Evolutionary conservation across 345 rosid genomes (phyloP).

Genomic region (Sapria himalayana): DNA sequence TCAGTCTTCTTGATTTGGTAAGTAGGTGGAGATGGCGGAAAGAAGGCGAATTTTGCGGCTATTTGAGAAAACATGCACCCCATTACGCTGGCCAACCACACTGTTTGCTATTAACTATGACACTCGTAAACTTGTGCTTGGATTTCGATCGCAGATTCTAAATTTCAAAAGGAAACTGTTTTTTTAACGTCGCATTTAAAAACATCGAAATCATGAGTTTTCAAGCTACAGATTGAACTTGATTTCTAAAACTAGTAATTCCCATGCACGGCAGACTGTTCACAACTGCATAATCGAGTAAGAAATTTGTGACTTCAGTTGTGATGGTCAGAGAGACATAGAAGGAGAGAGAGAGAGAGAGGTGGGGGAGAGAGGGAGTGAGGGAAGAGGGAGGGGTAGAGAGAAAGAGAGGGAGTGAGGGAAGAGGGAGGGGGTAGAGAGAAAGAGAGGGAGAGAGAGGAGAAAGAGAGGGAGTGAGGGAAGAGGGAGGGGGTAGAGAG

Average conservation of each 20-base stretch:
- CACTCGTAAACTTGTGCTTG: no score
- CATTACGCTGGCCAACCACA: slow-evolving; percentile 26
- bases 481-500: not conserved
- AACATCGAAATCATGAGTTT: no score
- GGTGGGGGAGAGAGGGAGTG: slow-evolving; percentile 4
- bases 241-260: no score
- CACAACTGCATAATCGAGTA: no score
- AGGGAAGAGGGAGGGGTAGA: not conserved
- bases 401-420: slow-evolving; percentile 1
- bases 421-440: not conserved
- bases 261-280: no score
- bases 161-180: no score
- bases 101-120: no score
- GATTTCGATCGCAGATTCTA: no score
- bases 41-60: slow-evolving; percentile 93
- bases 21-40: slow-evolving; percentile 93
- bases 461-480: not conserved
- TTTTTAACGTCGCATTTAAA: no score
- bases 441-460: slow-evolving; percentile 3
- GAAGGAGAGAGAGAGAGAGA: slow-evolving; percentile 11
- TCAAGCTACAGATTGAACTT: no score
- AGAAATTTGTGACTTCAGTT: no score
- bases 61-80: slow-evolving; percentile 87
- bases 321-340: no score
- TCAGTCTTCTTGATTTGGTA: slow-evolving; percentile 52